Conservation (phyloP, 2,329 filamentous ascomycete genomes). For the Harringtonia lauricola region DNA sequence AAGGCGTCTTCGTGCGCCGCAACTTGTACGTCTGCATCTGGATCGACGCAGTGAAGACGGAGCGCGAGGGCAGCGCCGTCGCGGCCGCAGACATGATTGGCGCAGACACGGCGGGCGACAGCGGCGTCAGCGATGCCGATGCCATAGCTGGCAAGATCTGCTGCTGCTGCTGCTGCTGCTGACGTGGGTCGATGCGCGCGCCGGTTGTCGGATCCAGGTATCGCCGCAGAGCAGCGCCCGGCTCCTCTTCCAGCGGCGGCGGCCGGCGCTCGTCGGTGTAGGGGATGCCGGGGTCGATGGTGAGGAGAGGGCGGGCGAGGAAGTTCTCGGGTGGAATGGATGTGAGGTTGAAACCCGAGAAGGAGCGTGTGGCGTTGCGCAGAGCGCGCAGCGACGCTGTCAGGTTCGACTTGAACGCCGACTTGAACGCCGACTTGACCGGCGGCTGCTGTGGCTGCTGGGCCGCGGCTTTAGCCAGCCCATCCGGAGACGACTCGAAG, state of each 20-base stretch:
- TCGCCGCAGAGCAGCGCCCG: slow-evolving; percentile 53
- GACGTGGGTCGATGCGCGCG: slow-evolving; percentile 30
- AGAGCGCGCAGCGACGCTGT: slow-evolving; percentile 56
- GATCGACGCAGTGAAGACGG: slow-evolving; percentile 52
- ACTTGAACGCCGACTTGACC: slow-evolving; percentile 51
- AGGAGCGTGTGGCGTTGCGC: slow-evolving; percentile 51
- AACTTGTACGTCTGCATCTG: slow-evolving; percentile 64
- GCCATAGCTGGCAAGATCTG: slow-evolving; percentile 3
- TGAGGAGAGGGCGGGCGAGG: slow-evolving; percentile 55
- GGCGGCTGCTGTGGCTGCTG: slow-evolving; percentile 30
- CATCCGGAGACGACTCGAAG: slow-evolving; percentile 23
- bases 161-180: slow-evolving; percentile 3
- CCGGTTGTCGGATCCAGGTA: slow-evolving; percentile 55
- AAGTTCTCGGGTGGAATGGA: slow-evolving; percentile 57
- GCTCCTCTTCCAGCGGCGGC: slow-evolving; percentile 50
- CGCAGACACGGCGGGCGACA: background rate
- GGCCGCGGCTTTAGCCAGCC: slow-evolving; percentile 5
- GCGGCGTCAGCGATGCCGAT: slow-evolving; percentile 6
- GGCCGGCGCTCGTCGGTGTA: slow-evolving; percentile 59
- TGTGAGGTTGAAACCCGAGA: slow-evolving; percentile 51
- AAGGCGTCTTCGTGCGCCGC: slow-evolving; percentile 13
- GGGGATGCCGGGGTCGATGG: slow-evolving; percentile 54
- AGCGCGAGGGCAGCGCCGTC: slow-evolving; percentile 9
- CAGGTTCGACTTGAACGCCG: slow-evolving; percentile 58
- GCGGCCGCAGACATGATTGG: background rate